These are phyloP conservation scores for Fonsecaea monophora DNA, from an alignment of 2,329 filamentous ascomycete genomes.

Conservation along the genomic window DNA sequence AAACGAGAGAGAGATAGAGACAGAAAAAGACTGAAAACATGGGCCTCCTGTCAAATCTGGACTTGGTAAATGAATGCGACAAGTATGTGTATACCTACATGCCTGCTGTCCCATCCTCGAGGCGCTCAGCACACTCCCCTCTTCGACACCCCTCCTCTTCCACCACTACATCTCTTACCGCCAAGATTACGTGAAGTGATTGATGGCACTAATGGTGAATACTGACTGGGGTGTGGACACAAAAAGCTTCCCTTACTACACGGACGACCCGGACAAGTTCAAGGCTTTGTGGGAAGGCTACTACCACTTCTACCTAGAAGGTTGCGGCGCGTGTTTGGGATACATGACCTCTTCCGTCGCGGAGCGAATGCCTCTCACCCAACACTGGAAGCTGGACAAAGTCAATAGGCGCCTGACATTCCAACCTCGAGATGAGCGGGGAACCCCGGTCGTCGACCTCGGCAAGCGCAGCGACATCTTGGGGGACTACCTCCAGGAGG, in stretches of 20 bases:
- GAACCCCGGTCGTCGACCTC: conserved; percentile 53
- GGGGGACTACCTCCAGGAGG: conserved; percentile 66
- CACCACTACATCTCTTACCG: background rate
- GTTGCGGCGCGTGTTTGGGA: conserved; percentile 68
- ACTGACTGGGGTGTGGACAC: background rate
- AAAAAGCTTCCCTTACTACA: conserved; percentile 76
- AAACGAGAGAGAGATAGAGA: too few relatives aligned
- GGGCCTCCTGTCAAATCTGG: conserved; percentile 53
- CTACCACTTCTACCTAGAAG: conserved; percentile 70
- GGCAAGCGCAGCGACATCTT: conserved; percentile 66
- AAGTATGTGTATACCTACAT: conserved; percentile 45
- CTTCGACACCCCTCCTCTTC: too few relatives aligned
- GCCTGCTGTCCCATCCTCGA: too few relatives aligned
- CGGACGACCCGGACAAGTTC: conserved; percentile 65
- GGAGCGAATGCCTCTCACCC: conserved; percentile 25
- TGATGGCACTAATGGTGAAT: background rate
- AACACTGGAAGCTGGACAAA: conserved; percentile 31
- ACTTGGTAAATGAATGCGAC: conserved; percentile 65
- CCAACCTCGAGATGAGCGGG: conserved; percentile 31
- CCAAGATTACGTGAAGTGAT: too few relatives aligned
- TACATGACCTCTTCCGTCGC: conserved; percentile 55
- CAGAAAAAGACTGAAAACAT: background rate
- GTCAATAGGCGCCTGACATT: conserved; percentile 30
- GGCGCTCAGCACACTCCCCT: too few relatives aligned
- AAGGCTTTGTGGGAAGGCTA: conserved; percentile 61